Percentiles rank a stretch among this genome's conserved stretches.
phyloP scores from a whole-genome alignment of 495 filamentous ascomycete species.

The Penicillium waksmanii region DNA sequence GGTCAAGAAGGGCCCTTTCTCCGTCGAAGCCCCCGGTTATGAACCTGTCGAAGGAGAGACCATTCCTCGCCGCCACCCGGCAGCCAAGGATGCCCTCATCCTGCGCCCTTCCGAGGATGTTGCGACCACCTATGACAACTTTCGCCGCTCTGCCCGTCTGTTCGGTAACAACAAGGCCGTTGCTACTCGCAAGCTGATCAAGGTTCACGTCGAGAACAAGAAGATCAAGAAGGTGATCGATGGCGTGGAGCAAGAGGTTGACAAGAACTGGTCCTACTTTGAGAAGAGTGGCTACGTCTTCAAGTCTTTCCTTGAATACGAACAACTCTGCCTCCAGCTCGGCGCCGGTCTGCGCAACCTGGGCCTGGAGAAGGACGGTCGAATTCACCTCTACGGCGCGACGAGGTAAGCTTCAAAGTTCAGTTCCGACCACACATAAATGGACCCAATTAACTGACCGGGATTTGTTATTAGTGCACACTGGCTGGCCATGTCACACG shows the following conservation, averaged over 20 bases:
- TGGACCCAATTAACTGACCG: conserved; percentile 4
- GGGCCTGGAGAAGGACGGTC: conserved; percentile 71
- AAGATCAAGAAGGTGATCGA: conserved; percentile 97
- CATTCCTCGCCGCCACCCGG: conserved; percentile 78
- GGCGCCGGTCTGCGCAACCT: conserved; percentile 80
- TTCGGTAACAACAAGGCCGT: conserved; percentile 90
- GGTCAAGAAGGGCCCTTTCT: conserved; percentile 64
- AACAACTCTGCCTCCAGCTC: conserved; percentile 71
- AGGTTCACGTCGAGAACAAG: conserved; percentile 89
- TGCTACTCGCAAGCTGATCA: conserved; percentile 77
- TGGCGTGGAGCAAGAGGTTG: conserved; percentile 83
- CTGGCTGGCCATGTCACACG: conserved; percentile 79
- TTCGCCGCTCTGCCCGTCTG: conserved; percentile 74
- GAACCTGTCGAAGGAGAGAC: conserved; percentile 83
- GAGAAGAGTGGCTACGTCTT: conserved; percentile 89
- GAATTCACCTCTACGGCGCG: conserved; percentile 86
- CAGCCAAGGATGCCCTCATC: conserved; percentile 70
- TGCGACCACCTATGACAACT: conserved; percentile 83
- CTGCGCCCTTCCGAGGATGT: conserved; percentile 70
- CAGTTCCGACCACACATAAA: not conserved
- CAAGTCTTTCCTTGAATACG: conserved; percentile 86
- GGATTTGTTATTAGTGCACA: conserved; percentile 53
- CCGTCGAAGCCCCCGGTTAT: conserved; percentile 75
- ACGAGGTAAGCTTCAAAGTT: conserved; percentile 59
- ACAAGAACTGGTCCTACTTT: conserved; percentile 96